Evolutionary conservation across 1,139 yeast genomes (phyloP), one percentile per base, ranked within the genome.

Genomic region (Geotrichum cucujoidarum): DNA sequence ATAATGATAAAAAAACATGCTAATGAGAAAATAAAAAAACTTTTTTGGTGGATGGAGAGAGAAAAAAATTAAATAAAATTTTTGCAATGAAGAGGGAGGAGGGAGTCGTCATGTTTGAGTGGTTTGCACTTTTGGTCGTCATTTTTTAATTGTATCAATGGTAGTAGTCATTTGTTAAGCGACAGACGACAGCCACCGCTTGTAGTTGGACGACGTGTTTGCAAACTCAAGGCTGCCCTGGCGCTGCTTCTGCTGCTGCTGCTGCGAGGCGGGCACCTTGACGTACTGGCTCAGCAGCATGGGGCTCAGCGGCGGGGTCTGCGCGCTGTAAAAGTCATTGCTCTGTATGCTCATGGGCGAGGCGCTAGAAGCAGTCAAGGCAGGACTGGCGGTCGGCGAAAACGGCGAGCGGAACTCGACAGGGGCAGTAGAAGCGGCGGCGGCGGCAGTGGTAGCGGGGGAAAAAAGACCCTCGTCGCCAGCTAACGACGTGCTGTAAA

Each of bases 181-280:
- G 17, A 39, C 45, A 29, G 57, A 58, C 16, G 59, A 53, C 31
- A 58, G 50, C 61, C 61, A 58, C 34, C 53, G 52, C 41, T 60
- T 49, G 44, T 58, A 58, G 38, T 56, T 58, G 25, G 52, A 51
- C 25, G 58, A 53, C 17, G 58, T 52, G 31, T 53, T 52, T n/a
- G 45, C 34, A 16, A 45, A 49, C 43, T 40, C 45, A 32, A 20
- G 21, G 35, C 33, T 32, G 22, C 21, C n/a, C 31, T 13, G 27
- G 30, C 40, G 14, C 24, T 14, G 18, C 43, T 43, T 38, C 32
- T 42, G 25, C 16, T 21, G 18, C 25, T 45, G 40, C 43, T 40
- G 36, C 27, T 42, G 22, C 48, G 36, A 41, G 39, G 32, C 31
- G 31, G 38, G 25, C 38, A 40, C 40, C n/a, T 30, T 31, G 34